phyloP scores from a whole-genome alignment of 768 basidiomycete genomes.

The Amanita thiersii region DNA sequence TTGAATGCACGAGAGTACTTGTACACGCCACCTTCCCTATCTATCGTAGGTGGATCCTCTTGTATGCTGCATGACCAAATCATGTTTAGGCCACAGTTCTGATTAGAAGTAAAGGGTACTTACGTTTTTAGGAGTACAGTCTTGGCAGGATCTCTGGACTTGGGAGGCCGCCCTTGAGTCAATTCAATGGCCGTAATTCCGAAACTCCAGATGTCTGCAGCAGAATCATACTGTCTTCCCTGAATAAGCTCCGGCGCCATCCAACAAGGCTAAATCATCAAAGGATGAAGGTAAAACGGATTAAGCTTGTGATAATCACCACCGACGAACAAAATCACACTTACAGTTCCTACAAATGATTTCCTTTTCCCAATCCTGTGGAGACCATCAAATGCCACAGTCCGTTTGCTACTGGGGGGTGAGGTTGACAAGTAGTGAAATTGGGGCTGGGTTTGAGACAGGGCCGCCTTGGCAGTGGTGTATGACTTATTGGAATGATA shows the following conservation, averaged over 20 bases:
- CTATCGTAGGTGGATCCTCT: slow-evolving; percentile 70
- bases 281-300: not conserved
- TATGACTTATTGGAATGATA: slow-evolving; percentile 18
- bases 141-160: slow-evolving; percentile 66
- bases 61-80: slow-evolving; percentile 42
- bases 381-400: too few relatives aligned
- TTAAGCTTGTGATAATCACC: slow-evolving; percentile 3
- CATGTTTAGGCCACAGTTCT: not conserved
- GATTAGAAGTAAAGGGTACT: slow-evolving; percentile 9
- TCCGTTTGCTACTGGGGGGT: slow-evolving; percentile 21
- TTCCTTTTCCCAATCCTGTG: slow-evolving; percentile 67
- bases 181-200: slow-evolving; percentile 93
- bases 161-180: slow-evolving; percentile 81
- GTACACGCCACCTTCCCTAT: slow-evolving; percentile 60
- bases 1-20: slow-evolving; percentile 79
- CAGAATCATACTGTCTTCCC: slow-evolving; percentile 74
- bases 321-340: slow-evolving; percentile 15
- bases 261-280: slow-evolving; percentile 66
- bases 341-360: slow-evolving; percentile 86
- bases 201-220: slow-evolving; percentile 94
- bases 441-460: slow-evolving; percentile 19
- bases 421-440: slow-evolving; percentile 9
- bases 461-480: slow-evolving; percentile 22
- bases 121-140: slow-evolving; percentile 71
- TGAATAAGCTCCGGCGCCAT: slow-evolving; percentile 95